Base-by-base conservation (phyloP, 2,329 filamentous ascomycete genomes). In the Fusarium beomiforme region DNA sequence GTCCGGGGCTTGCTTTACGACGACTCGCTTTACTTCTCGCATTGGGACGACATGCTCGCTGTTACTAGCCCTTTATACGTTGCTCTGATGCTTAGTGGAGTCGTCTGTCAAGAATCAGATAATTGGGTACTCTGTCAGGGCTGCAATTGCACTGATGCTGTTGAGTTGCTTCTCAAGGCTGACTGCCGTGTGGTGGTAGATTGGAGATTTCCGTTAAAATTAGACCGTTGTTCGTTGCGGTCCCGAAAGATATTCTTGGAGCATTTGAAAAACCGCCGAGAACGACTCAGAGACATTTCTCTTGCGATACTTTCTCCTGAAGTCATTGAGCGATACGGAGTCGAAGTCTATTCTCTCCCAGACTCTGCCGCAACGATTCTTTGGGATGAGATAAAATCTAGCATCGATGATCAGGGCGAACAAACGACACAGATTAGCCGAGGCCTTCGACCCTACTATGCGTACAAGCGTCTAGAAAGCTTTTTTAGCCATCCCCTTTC, bases 401-500 rank as follows among this genome's bases (percentile, higher is more conserved):
- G 17, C 5, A 5, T 19, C 8, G 8, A 24, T 10, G 24, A 41
- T n/a, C n/a, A n/a, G n/a, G n/a, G n/a, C n/a, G n/a, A n/a, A n/a
- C n/a, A n/a, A n/a, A n/a, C n/a, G n/a, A n/a, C n/a, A n/a, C n/a
- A 16, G 9, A 14, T 49, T 1, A 39, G 29, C 8, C 5, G 26
- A 16, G 13, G 43, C 8, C 55, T 56, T n/a, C n/a, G n/a, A n/a
- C n/a, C n/a, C n/a, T n/a, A n/a, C n/a, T n/a, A n/a, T n/a, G n/a
- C n/a, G n/a, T 2, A 3, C 13, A 3, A 14, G 10, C 6, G 8
- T 6, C 6, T 8, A 3, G 7, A 19, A 9, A 19, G 37, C 4
- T 19, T 55, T 1, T 55, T 55, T 26, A n/a, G 2, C 12, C 10
- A n/a, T 10, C 11, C 19, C 1, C 29, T 19, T 2, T 10, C 7